Evolutionary conservation across 768 basidiomycete species (phyloP).

Genomic region (Stropharia rugosoannulata): DNA sequence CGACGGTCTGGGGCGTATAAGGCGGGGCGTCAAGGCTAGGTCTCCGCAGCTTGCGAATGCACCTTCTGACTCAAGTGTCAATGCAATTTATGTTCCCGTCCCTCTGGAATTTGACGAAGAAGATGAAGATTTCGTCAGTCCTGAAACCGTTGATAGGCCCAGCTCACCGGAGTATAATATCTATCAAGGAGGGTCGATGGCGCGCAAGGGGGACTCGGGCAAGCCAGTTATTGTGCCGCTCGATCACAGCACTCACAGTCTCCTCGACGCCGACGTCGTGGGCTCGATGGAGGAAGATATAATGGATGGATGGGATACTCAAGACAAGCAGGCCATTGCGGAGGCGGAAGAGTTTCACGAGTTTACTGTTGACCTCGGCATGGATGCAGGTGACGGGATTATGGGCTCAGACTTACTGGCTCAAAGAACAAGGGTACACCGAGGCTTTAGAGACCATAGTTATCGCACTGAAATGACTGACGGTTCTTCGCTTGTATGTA

Average conservation of each 20-base stretch:
- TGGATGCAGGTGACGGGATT: no score
- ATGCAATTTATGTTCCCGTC: slow-evolving; percentile 29
- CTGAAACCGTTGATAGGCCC: slow-evolving; percentile 14
- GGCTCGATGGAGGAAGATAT: slow-evolving; percentile 26
- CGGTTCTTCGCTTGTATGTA: no score
- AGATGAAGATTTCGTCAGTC: slow-evolving; percentile 56
- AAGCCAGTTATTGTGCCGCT: slow-evolving; percentile 34
- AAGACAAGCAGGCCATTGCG: slow-evolving; percentile 46
- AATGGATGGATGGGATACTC: slow-evolving; percentile 44
- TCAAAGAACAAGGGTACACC: no score
- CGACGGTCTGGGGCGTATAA: slow-evolving; percentile 58
- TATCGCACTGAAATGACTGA: no score
- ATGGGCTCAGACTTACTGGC: no score
- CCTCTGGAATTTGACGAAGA: slow-evolving; percentile 66
- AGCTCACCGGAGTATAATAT: slow-evolving; percentile 19
- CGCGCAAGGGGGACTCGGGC: slow-evolving; percentile 24
- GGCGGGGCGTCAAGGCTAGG: slow-evolving; percentile 55
- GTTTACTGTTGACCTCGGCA: slow-evolving; percentile 19
- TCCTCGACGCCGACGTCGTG: slow-evolving; percentile 33
- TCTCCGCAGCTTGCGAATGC: slow-evolving; percentile 34
- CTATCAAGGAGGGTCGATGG: no score
- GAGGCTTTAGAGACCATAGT: no score
- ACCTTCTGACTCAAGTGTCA: slow-evolving; percentile 21
- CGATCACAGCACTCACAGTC: slow-evolving; percentile 27
- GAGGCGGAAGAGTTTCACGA: slow-evolving; percentile 53